Evolutionary conservation across 345 rosid species (phyloP).

Genomic region (Theobroma cacao): DNA sequence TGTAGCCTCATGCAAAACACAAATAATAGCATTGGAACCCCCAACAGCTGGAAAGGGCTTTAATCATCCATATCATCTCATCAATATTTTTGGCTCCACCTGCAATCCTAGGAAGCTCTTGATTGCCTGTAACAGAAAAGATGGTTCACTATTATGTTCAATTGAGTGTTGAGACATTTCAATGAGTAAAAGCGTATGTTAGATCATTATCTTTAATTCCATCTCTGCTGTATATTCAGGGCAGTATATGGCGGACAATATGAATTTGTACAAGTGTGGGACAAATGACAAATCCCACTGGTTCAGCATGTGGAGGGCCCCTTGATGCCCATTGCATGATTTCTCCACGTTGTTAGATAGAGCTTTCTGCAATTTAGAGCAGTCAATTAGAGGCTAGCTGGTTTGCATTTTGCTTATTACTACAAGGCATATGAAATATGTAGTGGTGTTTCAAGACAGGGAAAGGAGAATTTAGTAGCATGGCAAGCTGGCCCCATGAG

Average conservation of each 20-base stretch:
- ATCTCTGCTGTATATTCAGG: not conserved
- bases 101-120: conserved; percentile 17
- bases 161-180: not conserved
- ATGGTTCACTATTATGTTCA: not conserved
- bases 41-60: conserved; percentile 32
- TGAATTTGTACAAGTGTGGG: not conserved
- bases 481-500: no score
- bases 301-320: not conserved
- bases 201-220: not conserved
- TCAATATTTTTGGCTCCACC: not conserved
- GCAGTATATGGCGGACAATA: not conserved
- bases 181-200: not conserved
- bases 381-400: not conserved
- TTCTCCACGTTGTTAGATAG: not conserved
- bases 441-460: no score
- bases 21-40: conserved; percentile 11
- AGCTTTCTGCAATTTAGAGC: not conserved
- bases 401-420: not conserved
- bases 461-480: no score
- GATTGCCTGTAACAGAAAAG: conserved; percentile 9
- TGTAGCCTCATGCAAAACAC: conserved; percentile 15
- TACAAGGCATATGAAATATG: no score
- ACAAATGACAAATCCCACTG: not conserved
- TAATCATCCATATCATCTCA: not conserved
- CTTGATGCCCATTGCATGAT: no score